Base-by-base conservation (phyloP, 202 grass and related monocot species). In the Eragrostis tef region DNA sequence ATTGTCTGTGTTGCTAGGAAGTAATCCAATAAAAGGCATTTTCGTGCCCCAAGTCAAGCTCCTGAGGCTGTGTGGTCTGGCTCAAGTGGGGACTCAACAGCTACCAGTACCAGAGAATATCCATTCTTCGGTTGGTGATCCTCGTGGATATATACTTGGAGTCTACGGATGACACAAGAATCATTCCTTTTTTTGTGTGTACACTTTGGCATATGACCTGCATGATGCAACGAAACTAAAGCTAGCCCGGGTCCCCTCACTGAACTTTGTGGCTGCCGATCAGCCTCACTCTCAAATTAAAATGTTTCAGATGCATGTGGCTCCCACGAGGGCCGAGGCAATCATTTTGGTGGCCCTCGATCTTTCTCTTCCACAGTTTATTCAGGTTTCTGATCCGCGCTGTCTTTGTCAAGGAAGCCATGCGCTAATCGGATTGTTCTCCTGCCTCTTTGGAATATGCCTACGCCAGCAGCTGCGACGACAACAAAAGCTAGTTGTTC, bases 371-470 rank as follows among this genome's bases (percentile, higher is more conserved):
- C 19, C 16, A 0, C 46, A 81, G 15, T 24, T 51, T 11, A 11
- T 39, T 56, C 19, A 24, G 21, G 4, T 27, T 11, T 42, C 25
- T 39, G 24, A 25, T 25, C 47, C 0, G 9, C 0, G 26, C 0
- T 31, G 34, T 79, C 56, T n/a, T 4, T 53, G 29, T 79, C 67
- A 5, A 56, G 61, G 75, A 57, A 79, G 34, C 21, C 47, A 45
- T n/a, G 45, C 11, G 47, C 11, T 36, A 22, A 50, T 73, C 15
- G 47, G 67, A 48, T 73, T 39, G 24, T 86, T 43, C 17, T 66
- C 59, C 47, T 72, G 75, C 24, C 58, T 25, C 83, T 20, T 13
- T 48, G 83, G 67, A 80, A 80, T 86, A 66, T 86, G 56, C 75
- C 36, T 59, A 66, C 36, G 48, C 21, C 72, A 54, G 19, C 62